A percentile compares a stretch with the other conserved stretches of the same genome.
Evolutionary conservation across 805 yeast species (phyloP).

Genomic region (Candida peoriensis): DNA sequence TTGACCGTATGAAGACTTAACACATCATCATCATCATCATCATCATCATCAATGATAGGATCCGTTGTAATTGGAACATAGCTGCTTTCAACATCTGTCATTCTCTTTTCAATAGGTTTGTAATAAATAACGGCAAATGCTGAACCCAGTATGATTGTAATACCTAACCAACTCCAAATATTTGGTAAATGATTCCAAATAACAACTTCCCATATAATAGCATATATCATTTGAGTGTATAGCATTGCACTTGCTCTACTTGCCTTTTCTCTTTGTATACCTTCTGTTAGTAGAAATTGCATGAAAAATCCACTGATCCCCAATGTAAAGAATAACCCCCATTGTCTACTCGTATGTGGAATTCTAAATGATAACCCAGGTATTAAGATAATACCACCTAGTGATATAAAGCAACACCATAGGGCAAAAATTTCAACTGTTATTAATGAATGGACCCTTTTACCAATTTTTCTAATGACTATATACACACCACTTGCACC

Average conservation of each 20-base stretch:
- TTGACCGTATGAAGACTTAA: too few species aligned
- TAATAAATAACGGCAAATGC: conserved; percentile 56
- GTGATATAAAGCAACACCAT: conserved; percentile 50
- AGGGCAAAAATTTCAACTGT: conserved; percentile 76
- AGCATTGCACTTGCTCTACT: conserved; percentile 70
- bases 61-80: too few species aligned
- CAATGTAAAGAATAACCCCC: conserved; percentile 55
- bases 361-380: conserved; percentile 57
- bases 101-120: conserved; percentile 32
- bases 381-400: conserved; percentile 42
- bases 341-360: conserved; percentile 60
- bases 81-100: background rate
- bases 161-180: conserved; percentile 63
- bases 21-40: too few species aligned
- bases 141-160: conserved; percentile 57
- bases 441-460: conserved; percentile 71
- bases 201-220: conserved; percentile 66
- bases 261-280: conserved; percentile 77
- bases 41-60: too few species aligned
- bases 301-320: conserved; percentile 79
- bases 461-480: conserved; percentile 69
- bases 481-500: conserved; percentile 71
- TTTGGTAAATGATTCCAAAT: conserved; percentile 75
- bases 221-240: conserved; percentile 75
- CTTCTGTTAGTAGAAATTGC: conserved; percentile 77